A percentile compares a stretch with the other conserved stretches of the same genome.
Conservation (phyloP, 139 green algal species). For the Picochlorum sp. region DNA sequence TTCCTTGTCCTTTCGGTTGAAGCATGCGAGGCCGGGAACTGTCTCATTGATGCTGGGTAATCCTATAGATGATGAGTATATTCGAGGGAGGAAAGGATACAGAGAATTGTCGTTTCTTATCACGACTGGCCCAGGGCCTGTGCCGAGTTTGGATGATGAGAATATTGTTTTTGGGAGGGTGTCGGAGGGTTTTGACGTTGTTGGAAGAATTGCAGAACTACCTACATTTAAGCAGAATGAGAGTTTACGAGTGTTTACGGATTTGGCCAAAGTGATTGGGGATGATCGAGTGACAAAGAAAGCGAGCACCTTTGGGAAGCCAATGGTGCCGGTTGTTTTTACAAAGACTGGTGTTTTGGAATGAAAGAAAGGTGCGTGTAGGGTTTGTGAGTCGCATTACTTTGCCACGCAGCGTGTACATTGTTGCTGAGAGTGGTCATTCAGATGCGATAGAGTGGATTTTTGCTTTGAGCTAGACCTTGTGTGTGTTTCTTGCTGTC, state of each 20-base stretch:
- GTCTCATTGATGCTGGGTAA: conserved; percentile 48
- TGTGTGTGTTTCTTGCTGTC: background rate
- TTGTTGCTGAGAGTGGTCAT: background rate
- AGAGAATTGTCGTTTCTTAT: conserved; percentile 23
- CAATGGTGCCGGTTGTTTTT: conserved; percentile 60
- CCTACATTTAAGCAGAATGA: conserved; percentile 40
- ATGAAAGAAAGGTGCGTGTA: no score
- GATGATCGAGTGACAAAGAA: conserved; percentile 52
- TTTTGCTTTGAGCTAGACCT: background rate
- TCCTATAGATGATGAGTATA: conserved; percentile 50
- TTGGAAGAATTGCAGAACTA: conserved; percentile 22
- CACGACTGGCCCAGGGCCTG: conserved; percentile 53
- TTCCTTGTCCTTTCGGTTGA: conserved; percentile 32
- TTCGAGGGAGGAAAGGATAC: conserved; percentile 19
- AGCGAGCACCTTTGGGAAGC: conserved; percentile 49
- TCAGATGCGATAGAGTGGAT: background rate
- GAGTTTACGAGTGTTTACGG: conserved; percentile 38
- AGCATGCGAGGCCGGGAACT: conserved; percentile 47
- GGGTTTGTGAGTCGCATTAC: background rate
- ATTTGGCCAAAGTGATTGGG: conserved; percentile 50
- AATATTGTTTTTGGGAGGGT: conserved; percentile 74
- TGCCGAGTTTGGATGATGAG: conserved; percentile 49
- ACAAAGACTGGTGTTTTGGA: conserved; percentile 19
- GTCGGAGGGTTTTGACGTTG: conserved; percentile 24
- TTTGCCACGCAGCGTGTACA: background rate